Conservation (phyloP, 306 rosid genomes). For the Herpetospermum pedunculosum region DNA sequence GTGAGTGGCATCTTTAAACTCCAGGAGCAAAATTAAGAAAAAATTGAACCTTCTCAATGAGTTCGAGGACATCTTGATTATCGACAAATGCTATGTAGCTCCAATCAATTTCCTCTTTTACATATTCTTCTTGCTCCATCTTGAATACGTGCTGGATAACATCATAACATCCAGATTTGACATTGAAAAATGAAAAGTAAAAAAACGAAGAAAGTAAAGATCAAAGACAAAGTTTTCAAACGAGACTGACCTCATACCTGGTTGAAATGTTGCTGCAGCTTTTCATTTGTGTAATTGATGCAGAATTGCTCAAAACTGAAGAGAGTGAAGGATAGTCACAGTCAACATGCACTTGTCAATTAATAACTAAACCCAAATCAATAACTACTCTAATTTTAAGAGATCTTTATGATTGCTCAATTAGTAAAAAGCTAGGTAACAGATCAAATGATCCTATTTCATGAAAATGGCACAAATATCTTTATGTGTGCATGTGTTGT, state of each 20-base stretch:
- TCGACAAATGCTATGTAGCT: constrained; percentile 84
- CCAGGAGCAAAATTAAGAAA: not conserved
- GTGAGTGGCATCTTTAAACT: not conserved
- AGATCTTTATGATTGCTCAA: not conserved
- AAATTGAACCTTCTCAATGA: constrained; percentile 73
- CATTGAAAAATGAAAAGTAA: constrained; percentile 8
- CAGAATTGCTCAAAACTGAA: constrained; percentile 94
- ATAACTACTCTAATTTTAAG: not conserved
- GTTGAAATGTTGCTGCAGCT: constrained; percentile 99
- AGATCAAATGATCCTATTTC: not conserved
- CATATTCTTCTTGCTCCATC: constrained; percentile 87
- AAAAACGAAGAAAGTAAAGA: not conserved
- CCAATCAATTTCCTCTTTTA: constrained; percentile 73
- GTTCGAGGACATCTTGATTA: constrained; percentile 84
- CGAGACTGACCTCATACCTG: constrained; percentile 95
- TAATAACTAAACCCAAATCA: constrained; percentile 3
- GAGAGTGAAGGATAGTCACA: constrained; percentile 12
- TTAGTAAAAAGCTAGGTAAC: not conserved
- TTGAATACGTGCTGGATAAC: constrained; percentile 83
- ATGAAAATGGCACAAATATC: not conserved
- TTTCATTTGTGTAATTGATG: constrained; percentile 84
- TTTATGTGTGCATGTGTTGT: not conserved
- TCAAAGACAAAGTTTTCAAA: constrained; percentile 31
- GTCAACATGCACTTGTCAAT: constrained; percentile 1
- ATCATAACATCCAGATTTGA: constrained; percentile 28